Percentiles rank a stretch among this genome's conserved stretches.
Evolutionary conservation across 805 yeast species (phyloP).

Genomic region (Lipomyces chichibuensis): DNA sequence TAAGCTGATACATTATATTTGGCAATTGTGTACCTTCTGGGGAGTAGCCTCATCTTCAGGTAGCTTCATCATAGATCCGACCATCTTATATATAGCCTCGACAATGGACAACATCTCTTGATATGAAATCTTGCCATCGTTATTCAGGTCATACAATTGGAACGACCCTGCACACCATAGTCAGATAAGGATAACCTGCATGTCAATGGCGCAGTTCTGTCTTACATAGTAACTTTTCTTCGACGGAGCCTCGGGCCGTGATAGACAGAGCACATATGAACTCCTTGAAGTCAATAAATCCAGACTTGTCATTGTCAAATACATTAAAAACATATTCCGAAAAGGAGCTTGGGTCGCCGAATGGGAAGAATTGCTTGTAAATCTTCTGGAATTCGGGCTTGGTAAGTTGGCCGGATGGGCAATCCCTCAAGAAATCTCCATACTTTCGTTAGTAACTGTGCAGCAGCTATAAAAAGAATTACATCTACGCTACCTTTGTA

Average conservation of each 20-base stretch:
- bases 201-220: not conserved
- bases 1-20: not conserved
- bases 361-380: constrained; percentile 95
- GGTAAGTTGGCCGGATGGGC: constrained; percentile 86
- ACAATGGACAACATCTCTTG: constrained; percentile 81
- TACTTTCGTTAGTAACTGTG: not conserved
- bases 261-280: constrained; percentile 85
- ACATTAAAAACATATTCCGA: constrained; percentile 86
- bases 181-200: not conserved
- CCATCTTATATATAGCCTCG: constrained; percentile 87
- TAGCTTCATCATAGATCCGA: constrained; percentile 88
- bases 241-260: constrained; percentile 78
- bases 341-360: constrained; percentile 94
- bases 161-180: constrained; percentile 67
- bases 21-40: constrained; percentile 51
- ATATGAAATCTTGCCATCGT: constrained; percentile 73
- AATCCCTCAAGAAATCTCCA: constrained; percentile 79
- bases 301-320: constrained; percentile 80
- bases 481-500: constrained; percentile 62
- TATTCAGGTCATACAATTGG: constrained; percentile 79
- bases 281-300: constrained; percentile 86
- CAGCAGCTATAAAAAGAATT: not conserved
- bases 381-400: constrained; percentile 88
- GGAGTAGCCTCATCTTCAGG: constrained; percentile 93
- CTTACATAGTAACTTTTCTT: constrained; percentile 58